Conservation (phyloP, 345 rosid genomes). For the Hibiscus syriacus region DNA sequence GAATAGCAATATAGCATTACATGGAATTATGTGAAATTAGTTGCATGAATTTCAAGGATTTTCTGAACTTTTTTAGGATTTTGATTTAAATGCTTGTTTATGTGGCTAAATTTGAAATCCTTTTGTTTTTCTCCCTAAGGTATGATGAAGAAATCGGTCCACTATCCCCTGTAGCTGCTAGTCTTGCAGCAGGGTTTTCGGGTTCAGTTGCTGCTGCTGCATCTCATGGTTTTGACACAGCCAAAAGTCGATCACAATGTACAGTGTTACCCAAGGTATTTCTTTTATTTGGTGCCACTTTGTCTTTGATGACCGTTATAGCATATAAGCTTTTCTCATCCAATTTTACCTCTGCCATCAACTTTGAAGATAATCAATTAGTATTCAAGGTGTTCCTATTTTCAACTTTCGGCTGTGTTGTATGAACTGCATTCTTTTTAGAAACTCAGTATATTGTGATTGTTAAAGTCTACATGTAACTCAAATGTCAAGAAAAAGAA, state of each 20-base stretch:
- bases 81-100: background rate
- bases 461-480: too few species aligned
- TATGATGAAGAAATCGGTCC: constrained; percentile 72
- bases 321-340: too few species aligned
- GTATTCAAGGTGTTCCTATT: too few species aligned
- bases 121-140: constrained; percentile 26
- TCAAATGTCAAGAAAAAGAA: too few species aligned
- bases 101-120: background rate
- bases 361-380: background rate
- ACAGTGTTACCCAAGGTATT: constrained; percentile 78
- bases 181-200: constrained; percentile 75
- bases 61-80: background rate
- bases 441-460: too few species aligned
- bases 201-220: constrained; percentile 83
- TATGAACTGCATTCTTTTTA: too few species aligned
- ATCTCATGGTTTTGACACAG: constrained; percentile 90
- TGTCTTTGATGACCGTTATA: background rate
- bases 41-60: background rate
- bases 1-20: background rate
- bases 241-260: too few species aligned
- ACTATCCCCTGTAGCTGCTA: constrained; percentile 55
- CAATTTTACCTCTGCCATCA: background rate
- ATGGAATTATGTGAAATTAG: background rate
- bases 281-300: background rate
- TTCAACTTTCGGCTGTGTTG: too few species aligned